Evolutionary conservation across 345 rosid genomes (phyloP), one percentile per base, ranked within the genome.

Genomic region (Sonneratia alba): DNA sequence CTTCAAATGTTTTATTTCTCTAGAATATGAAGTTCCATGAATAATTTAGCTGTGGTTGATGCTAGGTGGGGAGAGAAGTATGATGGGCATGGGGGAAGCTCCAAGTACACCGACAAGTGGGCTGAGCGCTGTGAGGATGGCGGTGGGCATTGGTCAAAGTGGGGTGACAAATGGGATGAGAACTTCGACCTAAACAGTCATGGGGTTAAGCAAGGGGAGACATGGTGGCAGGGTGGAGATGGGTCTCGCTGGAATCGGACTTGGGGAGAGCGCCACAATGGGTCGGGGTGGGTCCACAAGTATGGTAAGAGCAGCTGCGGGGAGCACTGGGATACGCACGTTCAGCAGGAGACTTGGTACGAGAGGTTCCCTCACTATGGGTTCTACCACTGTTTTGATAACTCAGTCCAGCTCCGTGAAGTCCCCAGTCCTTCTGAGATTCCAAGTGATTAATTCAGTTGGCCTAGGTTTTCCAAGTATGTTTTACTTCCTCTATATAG

Each of bases 141-240:
- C 32, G 88, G 90, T 9, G 37, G 56, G 7, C n/a, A 38, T 24
- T 91, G 98, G 97, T 78, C 95, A 36, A 94, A 89, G 67, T 94
- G 98, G 97, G 98, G 98, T 32, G 98, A 94, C 86, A 94, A 94
- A 75, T 91, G 98, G 98, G 98, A 94, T 22, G 98, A 91, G 74
- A 81, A 91, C 81, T 94, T 94, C 36, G 84, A 87, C 75, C 77
- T 81, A 22, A 85, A 85, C 40, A 82, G 83, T n/a, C 85, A 82
- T 1, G 98, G 98, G n/a, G 93, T 94, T 67, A 94, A 91, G 80
- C 98, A 94, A 79, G 98, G 98, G 36, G 96, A 94, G 83, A 83
- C 89, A 49, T 91, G 98, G 98, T 88, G 97, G 98, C 87, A 83
- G 86, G 98, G 97, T 14, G 84, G 86, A 75, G 76, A 84, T 8